phyloP scores from a whole-genome alignment of 768 basidiomycete genomes.

The Phylloporus rhodoxanthus region DNA sequence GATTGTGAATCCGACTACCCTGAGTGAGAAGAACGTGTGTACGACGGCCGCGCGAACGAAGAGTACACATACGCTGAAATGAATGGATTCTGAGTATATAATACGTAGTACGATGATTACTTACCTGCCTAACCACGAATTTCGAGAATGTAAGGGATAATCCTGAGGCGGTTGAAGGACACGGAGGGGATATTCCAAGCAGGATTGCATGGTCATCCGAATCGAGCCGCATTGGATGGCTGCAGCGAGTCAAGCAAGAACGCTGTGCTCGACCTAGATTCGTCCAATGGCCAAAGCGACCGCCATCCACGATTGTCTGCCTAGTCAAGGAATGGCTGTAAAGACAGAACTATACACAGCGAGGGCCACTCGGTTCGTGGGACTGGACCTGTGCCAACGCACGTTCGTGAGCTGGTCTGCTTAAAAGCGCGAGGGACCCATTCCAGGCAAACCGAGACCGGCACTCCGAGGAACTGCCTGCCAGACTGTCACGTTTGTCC shows the following conservation, averaged over 20 bases:
- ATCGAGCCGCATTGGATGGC: neutral
- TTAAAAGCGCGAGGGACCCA: neutral
- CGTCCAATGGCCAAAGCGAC: neutral
- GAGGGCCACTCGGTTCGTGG: neutral
- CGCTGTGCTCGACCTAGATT: neutral
- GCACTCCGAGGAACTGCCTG: neutral
- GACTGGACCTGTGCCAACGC: neutral
- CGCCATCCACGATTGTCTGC: too few relatives aligned
- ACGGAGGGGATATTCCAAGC: neutral
- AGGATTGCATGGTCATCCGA: neutral
- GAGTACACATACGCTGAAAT: neutral
- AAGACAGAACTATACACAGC: neutral
- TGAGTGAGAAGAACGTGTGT: neutral
- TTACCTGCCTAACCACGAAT: too few relatives aligned
- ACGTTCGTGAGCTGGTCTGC: neutral
- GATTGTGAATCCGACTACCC: neutral
- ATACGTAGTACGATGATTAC: neutral
- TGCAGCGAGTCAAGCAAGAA: too few relatives aligned
- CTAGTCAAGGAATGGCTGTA: neutral
- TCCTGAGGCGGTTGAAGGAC: neutral
- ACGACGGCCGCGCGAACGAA: neutral
- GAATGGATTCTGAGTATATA: neutral
- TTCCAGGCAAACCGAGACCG: neutral
- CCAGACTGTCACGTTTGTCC: constrained; percentile 15
- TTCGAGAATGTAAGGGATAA: too few relatives aligned